A percentile compares a stretch with the other conserved stretches of the same genome.
phyloP scores from a whole-genome alignment of 345 rosid genomes.

The Gynandropsis gynandra region DNA sequence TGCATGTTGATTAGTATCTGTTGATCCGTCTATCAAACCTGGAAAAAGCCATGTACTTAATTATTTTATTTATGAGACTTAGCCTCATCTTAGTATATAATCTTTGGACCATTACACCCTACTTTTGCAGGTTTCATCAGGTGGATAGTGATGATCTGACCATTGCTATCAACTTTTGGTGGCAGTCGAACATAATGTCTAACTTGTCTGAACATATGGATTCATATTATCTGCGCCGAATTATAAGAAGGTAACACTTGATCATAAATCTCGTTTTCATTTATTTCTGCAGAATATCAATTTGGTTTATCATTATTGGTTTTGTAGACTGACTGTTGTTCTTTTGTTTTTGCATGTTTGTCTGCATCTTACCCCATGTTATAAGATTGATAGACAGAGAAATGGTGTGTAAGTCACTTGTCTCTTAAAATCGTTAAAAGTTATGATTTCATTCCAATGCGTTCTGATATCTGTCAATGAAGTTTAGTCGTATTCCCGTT shows the following conservation, averaged over 20 bases:
- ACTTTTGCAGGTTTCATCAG: conserved; percentile 70
- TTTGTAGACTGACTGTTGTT: conserved; percentile 25
- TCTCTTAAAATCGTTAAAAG: conserved; percentile 14
- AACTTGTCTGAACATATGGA: conserved; percentile 75
- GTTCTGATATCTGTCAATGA: conserved; percentile 9
- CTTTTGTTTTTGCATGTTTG: conserved; percentile 21
- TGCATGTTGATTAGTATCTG: neutral
- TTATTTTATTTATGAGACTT: too few relatives aligned
- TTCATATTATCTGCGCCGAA: conserved; percentile 75
- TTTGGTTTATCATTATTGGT: conserved; percentile 12
- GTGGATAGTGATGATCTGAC: conserved; percentile 78
- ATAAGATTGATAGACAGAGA: conserved; percentile 75
- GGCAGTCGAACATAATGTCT: conserved; percentile 60
- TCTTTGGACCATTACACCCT: neutral
- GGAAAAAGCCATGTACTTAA: too few relatives aligned
- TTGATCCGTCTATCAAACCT: neutral
- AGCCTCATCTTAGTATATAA: too few relatives aligned
- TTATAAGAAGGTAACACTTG: conserved; percentile 50
- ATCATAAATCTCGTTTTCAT: conserved; percentile 10
- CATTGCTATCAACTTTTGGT: conserved; percentile 84
- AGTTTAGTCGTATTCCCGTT: conserved; percentile 1
- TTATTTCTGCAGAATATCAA: neutral
- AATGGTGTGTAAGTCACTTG: conserved; percentile 52
- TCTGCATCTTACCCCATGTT: conserved; percentile 17
- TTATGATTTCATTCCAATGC: conserved; percentile 14